Evolutionary conservation across 805 yeast species (phyloP), one percentile per base, ranked within the genome.

Genomic region (Grigorovia transvaalensis): DNA sequence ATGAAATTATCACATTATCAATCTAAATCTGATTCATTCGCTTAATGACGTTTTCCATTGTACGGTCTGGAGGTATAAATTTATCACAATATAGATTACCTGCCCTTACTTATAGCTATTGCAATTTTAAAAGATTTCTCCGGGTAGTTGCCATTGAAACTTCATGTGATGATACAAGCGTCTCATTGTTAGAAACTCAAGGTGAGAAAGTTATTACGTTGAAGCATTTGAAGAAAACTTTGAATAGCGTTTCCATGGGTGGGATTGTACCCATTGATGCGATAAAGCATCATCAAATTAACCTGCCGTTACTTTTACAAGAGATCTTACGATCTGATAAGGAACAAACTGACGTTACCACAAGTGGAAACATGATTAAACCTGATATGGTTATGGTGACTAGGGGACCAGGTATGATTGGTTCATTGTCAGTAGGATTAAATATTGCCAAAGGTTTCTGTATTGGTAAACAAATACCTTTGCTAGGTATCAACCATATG

Each of bases 331-430:
- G 40, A 29, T 0, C 53, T 62, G 0, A 45, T n/a, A 45, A n/a
- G 4, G 8, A 7, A n/a, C 40, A 23, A 23, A 23, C 27, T 23
- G 27, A 23, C 27, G 6, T 23, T 23, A 23, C 27, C 3, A 23
- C 6, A 23, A 33, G 38, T 33, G 15, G 15, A 11, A 33, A 2
- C 9, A 11, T 33, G 56, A 58, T 7, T 2, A 40, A 45, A 1
- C 88, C 89, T 0, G 96, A 87, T 63, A 63, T 93, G 46, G 77
- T 93, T 1, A 85, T 96, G 65, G 96, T 84, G 4, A 93, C 99
- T 0, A 71, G 96, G 57, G 99, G 99, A 0, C 99, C 99, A 0
- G 99, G 99, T 0, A 88, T 93, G 96, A 78, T 82, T 9, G 96
- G 97, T 0, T 84, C 95, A 0, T 71, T 93, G 13, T 77, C 88